Conservation (phyloP, 2,329 filamentous ascomycete species). For the Talaromyces piceae region DNA sequence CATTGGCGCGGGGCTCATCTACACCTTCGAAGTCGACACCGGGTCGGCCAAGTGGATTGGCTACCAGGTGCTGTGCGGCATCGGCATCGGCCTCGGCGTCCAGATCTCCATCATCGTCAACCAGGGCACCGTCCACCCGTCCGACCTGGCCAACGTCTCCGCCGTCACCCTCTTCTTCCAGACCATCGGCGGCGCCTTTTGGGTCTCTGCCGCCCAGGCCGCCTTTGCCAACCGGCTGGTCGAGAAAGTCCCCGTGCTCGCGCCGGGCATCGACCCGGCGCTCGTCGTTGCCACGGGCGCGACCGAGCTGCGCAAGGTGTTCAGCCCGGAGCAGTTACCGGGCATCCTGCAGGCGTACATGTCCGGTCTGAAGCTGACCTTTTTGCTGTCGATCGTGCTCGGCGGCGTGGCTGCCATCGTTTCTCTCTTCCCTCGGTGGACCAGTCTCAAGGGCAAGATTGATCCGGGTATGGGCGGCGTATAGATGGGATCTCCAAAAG, state of each 20-base stretch:
- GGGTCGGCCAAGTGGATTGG: constrained; percentile 17
- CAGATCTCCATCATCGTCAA: constrained; percentile 17
- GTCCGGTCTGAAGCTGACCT: constrained; percentile 19
- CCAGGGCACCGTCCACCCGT: constrained; percentile 16
- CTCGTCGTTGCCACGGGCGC: constrained; percentile 24
- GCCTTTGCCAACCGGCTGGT: constrained; percentile 27
- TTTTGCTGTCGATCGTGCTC: constrained; percentile 13
- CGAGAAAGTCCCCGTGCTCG: constrained; percentile 15
- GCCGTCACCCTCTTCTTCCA: constrained; percentile 22
- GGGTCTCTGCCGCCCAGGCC: constrained; percentile 24
- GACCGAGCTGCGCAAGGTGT: constrained; percentile 22
- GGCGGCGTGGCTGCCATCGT: constrained; percentile 10
- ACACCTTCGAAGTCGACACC: constrained; percentile 23
- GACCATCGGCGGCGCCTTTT: constrained; percentile 26
- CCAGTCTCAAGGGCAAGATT: constrained; percentile 13
- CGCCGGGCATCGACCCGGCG: constrained; percentile 19
- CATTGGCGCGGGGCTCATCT: constrained; percentile 19
- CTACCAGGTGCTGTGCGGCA: constrained; percentile 18
- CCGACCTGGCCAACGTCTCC: constrained; percentile 16
- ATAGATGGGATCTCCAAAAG: background rate
- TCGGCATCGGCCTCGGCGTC: constrained; percentile 14
- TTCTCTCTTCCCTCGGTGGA: constrained; percentile 12
- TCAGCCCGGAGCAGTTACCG: constrained; percentile 17
- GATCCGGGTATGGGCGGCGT: constrained; percentile 7
- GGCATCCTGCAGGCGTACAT: constrained; percentile 26